Percentiles rank a stretch among this genome's conserved stretches.
These are phyloP conservation scores for Podochytrium sp. DNA, from an alignment of 192 early-diverging fungal genomes.

Conservation along the genomic window DNA sequence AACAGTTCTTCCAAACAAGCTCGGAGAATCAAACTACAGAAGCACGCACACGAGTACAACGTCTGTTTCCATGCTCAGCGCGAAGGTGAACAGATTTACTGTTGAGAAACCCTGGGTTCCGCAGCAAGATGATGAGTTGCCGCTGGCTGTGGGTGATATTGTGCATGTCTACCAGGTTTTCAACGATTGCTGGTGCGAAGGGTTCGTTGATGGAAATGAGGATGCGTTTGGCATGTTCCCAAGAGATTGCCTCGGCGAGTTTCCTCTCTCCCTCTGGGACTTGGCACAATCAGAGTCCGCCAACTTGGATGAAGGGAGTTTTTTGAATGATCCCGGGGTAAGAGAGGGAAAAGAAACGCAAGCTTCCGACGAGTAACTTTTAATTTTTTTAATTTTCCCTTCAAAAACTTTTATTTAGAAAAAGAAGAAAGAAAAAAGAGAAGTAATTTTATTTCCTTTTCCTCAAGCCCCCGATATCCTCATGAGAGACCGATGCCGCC, in stretches of 20 bases:
- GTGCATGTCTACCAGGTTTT: conserved; percentile 44
- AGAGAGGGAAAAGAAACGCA: too few relatives aligned
- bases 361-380: too few relatives aligned
- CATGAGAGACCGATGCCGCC: too few relatives aligned
- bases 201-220: conserved; percentile 16
- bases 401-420: too few relatives aligned
- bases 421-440: too few relatives aligned
- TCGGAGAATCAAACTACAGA: neutral
- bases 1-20: neutral
- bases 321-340: too few relatives aligned
- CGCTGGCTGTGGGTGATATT: conserved; percentile 26
- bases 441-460: too few relatives aligned
- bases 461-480: too few relatives aligned
- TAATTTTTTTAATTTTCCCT: too few relatives aligned
- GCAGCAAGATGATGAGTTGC: conserved; percentile 39
- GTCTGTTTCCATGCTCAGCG: conserved; percentile 7
- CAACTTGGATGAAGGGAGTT: too few relatives aligned
- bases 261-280: conserved; percentile 5
- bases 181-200: conserved; percentile 45
- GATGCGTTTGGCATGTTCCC: conserved; percentile 39
- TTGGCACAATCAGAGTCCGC: neutral
- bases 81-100: neutral
- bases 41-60: conserved; percentile 1
- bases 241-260: conserved; percentile 26
- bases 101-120: conserved; percentile 31